phyloP scores from a whole-genome alignment of 2,329 filamentous ascomycete species.

The Parastagonospora avenae region DNA sequence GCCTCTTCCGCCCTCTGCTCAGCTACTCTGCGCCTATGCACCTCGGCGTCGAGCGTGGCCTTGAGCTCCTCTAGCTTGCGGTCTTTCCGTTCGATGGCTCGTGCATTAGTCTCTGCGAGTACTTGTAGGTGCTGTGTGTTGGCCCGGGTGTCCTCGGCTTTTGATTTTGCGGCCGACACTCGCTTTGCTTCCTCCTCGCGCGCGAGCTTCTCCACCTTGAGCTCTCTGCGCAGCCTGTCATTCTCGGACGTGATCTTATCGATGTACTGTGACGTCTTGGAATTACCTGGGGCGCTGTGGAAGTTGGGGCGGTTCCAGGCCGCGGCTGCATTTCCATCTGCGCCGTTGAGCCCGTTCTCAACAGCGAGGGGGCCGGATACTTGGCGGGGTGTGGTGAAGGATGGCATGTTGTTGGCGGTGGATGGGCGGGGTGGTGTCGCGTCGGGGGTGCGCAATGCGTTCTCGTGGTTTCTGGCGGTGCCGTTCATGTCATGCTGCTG shows the following conservation, averaged over 20 bases:
- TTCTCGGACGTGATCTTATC: conserved; percentile 82
- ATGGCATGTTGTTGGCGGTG: conserved; percentile 30
- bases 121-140: conserved; percentile 74
- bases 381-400: conserved; percentile 36
- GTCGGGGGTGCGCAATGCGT: conserved; percentile 20
- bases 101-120: conserved; percentile 73
- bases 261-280: conserved; percentile 58
- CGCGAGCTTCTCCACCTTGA: conserved; percentile 49
- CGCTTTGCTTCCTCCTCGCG: conserved; percentile 74
- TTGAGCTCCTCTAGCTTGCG: conserved; percentile 74
- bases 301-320: conserved; percentile 37
- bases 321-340: conserved; percentile 25
- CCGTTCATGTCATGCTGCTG: conserved; percentile 41
- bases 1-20: conserved; percentile 64
- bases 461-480: conserved; percentile 16
- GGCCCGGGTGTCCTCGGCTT: conserved; percentile 69
- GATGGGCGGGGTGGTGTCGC: conserved; percentile 15
- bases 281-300: conserved; percentile 33
- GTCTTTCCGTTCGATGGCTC: conserved; percentile 72
- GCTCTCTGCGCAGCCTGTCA: conserved; percentile 74
- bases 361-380: conserved; percentile 39
- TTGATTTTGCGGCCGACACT: conserved; percentile 70
- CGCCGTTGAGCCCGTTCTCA: conserved; percentile 30
- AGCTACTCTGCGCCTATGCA: conserved; percentile 64
- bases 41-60: conserved; percentile 67